These are phyloP conservation scores for Trichoderma citrinoviride DNA, from an alignment of 2,329 filamentous ascomycete genomes.

Conservation along the genomic window DNA sequence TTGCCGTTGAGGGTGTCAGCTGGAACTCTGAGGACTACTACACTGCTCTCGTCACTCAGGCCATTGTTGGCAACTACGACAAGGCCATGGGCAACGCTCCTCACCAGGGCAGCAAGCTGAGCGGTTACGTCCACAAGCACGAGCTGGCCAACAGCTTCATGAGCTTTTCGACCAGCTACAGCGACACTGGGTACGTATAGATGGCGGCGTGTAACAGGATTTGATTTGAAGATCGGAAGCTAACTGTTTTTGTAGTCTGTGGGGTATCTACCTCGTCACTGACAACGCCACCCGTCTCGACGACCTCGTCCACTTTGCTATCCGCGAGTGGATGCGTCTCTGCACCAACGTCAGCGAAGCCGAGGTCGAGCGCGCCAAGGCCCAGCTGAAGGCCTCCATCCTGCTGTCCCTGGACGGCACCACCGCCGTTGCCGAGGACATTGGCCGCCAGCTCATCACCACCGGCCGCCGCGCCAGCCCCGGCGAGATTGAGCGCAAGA, in stretches of 20 bases:
- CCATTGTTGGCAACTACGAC: conserved; percentile 99
- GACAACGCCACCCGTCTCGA: conserved; percentile 85
- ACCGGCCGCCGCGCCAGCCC: conserved; percentile 89
- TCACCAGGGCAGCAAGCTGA: conserved; percentile 97
- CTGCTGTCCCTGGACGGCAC: conserved; percentile 96
- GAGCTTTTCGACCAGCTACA: conserved; percentile 99
- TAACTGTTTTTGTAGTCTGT: conserved; percentile 65
- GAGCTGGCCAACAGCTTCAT: conserved; percentile 99
- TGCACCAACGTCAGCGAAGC: conserved; percentile 82
- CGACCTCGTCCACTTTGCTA: conserved; percentile 96
- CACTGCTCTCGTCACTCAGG: conserved; percentile 94
- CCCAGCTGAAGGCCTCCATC: conserved; percentile 97
- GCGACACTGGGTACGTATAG: conserved; percentile 83
- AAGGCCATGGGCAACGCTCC: conserved; percentile 96
- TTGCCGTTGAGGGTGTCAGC: conserved; percentile 98
- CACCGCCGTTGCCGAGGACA: conserved; percentile 95
- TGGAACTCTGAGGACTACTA: conserved; percentile 99
- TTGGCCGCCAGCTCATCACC: conserved; percentile 97
- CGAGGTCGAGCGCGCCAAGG: conserved; percentile 97
- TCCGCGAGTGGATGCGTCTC: conserved; percentile 96
- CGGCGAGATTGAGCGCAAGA: conserved; percentile 89
- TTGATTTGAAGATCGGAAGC: conserved; percentile 18
- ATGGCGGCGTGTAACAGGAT: not conserved
- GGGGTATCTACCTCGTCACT: conserved; percentile 98
- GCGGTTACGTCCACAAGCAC: conserved; percentile 89